Percentiles rank a stretch among this genome's conserved stretches.
Conservation (phyloP, 495 filamentous ascomycete species). For the Neurospora hispaniola region DNA sequence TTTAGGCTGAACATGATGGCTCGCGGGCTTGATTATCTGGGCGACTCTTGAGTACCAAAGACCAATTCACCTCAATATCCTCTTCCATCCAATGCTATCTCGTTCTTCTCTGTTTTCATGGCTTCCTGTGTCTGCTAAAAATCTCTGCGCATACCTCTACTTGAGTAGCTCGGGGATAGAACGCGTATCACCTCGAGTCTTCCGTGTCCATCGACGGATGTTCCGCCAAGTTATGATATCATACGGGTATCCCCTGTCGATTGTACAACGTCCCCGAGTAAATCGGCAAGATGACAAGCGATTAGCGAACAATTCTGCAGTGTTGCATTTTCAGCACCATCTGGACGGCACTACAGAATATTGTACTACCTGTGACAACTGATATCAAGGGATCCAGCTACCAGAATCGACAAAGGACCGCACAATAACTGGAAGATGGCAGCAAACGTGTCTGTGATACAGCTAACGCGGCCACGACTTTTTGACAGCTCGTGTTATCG, state of each 20-base stretch:
- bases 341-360: not conserved
- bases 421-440: not conserved
- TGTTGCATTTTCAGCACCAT: not conserved
- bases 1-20: not conserved
- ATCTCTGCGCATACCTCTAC: not conserved
- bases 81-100: not conserved
- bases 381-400: not conserved
- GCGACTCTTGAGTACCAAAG: not conserved
- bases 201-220: not conserved
- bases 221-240: not conserved
- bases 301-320: not conserved
- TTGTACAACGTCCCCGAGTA: not conserved
- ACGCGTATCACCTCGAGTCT: not conserved
- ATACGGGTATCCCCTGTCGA: not conserved
- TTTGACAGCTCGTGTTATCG: not conserved
- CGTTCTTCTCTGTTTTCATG: not conserved
- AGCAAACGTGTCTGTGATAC: not conserved
- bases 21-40: not conserved
- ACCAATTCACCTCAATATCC: not conserved
- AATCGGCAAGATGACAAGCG: not conserved
- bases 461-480: not conserved
- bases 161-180: not conserved
- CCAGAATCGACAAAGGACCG: not conserved
- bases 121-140: not conserved
- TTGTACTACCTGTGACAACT: not conserved